phyloP scores from a whole-genome alignment of 2,329 filamentous ascomycete genomes.

The Juglanconis sp. region DNA sequence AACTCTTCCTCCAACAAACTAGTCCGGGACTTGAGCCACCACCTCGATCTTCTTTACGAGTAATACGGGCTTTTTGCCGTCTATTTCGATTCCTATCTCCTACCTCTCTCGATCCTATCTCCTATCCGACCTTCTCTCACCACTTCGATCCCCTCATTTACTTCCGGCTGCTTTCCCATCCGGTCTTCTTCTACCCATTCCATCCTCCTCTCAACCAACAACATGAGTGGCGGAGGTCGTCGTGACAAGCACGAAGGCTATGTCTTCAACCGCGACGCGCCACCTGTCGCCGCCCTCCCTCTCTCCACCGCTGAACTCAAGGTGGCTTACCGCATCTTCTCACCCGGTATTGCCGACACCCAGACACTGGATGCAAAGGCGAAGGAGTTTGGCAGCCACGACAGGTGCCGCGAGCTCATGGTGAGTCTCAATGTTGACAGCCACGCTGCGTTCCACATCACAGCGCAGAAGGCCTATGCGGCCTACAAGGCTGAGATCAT shows the following conservation, averaged over 20 bases:
- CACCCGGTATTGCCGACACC: background rate
- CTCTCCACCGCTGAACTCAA: background rate
- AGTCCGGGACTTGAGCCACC: too few relatives aligned
- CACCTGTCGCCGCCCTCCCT: background rate
- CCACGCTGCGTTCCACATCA: background rate
- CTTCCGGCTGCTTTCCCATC: too few relatives aligned
- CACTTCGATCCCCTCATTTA: too few relatives aligned
- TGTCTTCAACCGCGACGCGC: background rate
- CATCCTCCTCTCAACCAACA: too few relatives aligned
- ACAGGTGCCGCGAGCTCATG: background rate
- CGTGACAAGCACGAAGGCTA: background rate
- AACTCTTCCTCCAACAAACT: too few relatives aligned
- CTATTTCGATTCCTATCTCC: too few relatives aligned
- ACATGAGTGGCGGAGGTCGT: too few relatives aligned
- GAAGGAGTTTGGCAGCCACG: background rate
- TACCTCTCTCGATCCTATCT: too few relatives aligned
- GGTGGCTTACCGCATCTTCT: conserved; percentile 14
- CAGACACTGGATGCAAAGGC: background rate
- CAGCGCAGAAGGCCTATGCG: background rate
- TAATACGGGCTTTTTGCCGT: too few relatives aligned
- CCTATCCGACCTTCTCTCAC: too few relatives aligned
- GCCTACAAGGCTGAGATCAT: conserved; percentile 6
- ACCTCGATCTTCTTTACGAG: too few relatives aligned
- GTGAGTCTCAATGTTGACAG: background rate
- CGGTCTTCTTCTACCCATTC: too few relatives aligned